Evolutionary conservation across 805 yeast genomes (phyloP), one percentile per base, ranked within the genome.

Genomic region (Candida pini): DNA sequence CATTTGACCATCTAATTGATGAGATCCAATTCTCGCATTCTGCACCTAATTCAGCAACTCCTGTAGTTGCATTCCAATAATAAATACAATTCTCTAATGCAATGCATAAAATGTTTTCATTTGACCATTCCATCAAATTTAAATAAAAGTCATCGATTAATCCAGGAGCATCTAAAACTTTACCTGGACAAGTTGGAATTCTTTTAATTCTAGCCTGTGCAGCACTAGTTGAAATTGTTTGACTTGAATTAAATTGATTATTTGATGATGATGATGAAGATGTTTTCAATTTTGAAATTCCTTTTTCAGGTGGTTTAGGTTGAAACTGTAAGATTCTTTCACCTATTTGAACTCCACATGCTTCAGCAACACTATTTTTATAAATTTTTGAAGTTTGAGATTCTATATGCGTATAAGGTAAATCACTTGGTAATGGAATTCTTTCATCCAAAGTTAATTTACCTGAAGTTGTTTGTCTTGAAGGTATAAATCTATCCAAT

Each of bases 91-190:
- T 77, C 36, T 82, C 95, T 33, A 92, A 66, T 1, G 96, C 98
- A 52, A 92, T 83, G 1, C 96, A 97, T 21, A 92, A 66, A 28
- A 80, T 66, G 56, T 90, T 87, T 20, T 78, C 76, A 44, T 66
- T 64, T 6, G 96, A 88, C 97, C 98, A 92, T 41, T 88, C 77
- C 34, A 92, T 58, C 26, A 90, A 66, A 53, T 88, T 88, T 35
- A 88, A 68, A 56, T 90, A 92, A 58, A 88, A 92, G 62, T 92
- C 98, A 58, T 92, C 96, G 16, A 81, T 71, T 38, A 89, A 71
- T 0, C 96, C 96, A 0, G 98, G 98, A 0, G 97, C 98, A 62
- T 92, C 98, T 26, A 92, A 67, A 1, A 92, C 95, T 43, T 95
- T 73, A 45, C 86, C 96, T 1, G 98, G 97, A 22, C 86, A 84